These are phyloP conservation scores for Penicillium sp. DNA, from an alignment of 2,329 filamentous ascomycete genomes.

Conservation along the genomic window DNA sequence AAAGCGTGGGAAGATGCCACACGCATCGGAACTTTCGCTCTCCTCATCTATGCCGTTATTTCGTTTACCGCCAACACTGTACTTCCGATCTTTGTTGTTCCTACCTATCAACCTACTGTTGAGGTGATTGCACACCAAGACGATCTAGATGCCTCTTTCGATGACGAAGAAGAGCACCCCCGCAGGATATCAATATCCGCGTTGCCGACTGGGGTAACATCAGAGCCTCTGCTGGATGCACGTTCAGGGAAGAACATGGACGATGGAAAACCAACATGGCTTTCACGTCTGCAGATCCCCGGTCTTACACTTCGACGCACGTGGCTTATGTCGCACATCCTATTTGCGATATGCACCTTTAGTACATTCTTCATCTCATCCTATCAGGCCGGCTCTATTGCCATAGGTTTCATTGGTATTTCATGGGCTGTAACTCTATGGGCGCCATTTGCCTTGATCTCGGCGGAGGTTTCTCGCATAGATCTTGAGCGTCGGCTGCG, in stretches of 20 bases:
- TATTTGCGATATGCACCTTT: constrained; percentile 80
- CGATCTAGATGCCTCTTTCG: constrained; percentile 5
- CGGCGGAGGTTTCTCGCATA: constrained; percentile 82
- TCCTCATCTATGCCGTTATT: constrained; percentile 83
- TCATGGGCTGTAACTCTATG: constrained; percentile 92
- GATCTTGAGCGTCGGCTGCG: constrained; percentile 64
- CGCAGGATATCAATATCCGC: constrained; percentile 35
- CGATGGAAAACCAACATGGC: constrained; percentile 33
- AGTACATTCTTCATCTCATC: constrained; percentile 76
- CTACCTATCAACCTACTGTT: constrained; percentile 60
- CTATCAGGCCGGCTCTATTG: constrained; percentile 69
- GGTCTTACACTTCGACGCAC: constrained; percentile 83
- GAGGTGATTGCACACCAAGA: constrained; percentile 2
- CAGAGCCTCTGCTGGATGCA: constrained; percentile 31
- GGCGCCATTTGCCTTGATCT: constrained; percentile 95
- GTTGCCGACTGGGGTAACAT: constrained; percentile 31
- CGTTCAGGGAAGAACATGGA: constrained; percentile 7
- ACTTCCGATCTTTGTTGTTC: constrained; percentile 81
- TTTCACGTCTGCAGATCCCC: constrained; percentile 70
- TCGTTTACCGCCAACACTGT: constrained; percentile 80
- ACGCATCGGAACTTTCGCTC: constrained; percentile 81
- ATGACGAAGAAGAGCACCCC: constrained; percentile 19
- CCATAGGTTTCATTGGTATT: constrained; percentile 81
- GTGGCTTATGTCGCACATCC: constrained; percentile 82
- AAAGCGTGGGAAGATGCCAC: constrained; percentile 80